Percentiles rank a stretch among this genome's conserved stretches.
phyloP scores from a whole-genome alignment of 2,329 filamentous ascomycete genomes.

The Cytospora piceicola region DNA sequence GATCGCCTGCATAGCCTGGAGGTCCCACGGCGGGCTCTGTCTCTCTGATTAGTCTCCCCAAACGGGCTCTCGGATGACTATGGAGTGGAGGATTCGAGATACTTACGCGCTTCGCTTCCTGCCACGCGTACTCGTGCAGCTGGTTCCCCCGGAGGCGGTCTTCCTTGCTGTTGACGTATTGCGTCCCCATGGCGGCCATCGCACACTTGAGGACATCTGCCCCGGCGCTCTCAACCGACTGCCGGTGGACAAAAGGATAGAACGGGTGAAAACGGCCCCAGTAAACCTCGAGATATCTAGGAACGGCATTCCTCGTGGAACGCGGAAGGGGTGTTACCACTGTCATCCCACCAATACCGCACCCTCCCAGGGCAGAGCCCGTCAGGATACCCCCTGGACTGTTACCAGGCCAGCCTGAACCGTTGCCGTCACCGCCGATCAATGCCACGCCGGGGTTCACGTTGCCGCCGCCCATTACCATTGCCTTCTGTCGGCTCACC shows the following conservation, averaged over 20 bases:
- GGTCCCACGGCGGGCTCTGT: slow-evolving; percentile 53
- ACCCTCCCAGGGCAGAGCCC: slow-evolving; percentile 40
- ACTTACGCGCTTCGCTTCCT: slow-evolving; percentile 56
- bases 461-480: slow-evolving; percentile 37
- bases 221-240: slow-evolving; percentile 47
- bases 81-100: not conserved
- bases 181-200: slow-evolving; percentile 62
- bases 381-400: slow-evolving; percentile 37
- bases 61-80: too few species aligned
- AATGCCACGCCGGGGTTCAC: slow-evolving; percentile 11
- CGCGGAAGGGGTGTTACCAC: slow-evolving; percentile 43
- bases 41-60: slow-evolving; percentile 28
- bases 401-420: slow-evolving; percentile 22
- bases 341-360: slow-evolving; percentile 26
- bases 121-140: slow-evolving; percentile 56
- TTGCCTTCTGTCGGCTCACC: slow-evolving; percentile 47
- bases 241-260: slow-evolving; percentile 56
- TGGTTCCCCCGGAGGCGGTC: slow-evolving; percentile 54
- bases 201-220: slow-evolving; percentile 55
- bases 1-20: slow-evolving; percentile 57
- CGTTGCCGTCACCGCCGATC: slow-evolving; percentile 10
- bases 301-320: slow-evolving; percentile 48
- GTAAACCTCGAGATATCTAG: slow-evolving; percentile 56
- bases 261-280: slow-evolving; percentile 55
- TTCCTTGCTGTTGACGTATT: slow-evolving; percentile 52